Evolutionary conservation across 2,329 filamentous ascomycete species (phyloP), one percentile per base, ranked within the genome.

Genomic region (Sporothrix pseudoabietina): DNA sequence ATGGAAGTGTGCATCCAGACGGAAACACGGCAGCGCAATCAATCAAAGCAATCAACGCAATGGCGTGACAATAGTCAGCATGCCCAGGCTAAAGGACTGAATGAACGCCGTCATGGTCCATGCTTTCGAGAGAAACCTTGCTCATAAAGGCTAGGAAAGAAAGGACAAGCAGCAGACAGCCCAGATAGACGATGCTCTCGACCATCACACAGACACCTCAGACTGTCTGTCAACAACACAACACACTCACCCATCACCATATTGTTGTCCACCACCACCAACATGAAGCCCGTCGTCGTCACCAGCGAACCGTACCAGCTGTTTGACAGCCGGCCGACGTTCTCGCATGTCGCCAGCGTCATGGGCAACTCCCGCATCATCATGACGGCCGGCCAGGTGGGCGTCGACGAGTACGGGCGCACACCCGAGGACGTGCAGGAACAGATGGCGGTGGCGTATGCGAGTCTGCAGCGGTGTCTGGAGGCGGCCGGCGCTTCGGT

Each of bases 371-470:
- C 66, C 26, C 57, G 71, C n/a, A 39, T 74, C 9, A 41, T 74
- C 6, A 71, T 74, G 73, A 75, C 74, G 14, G 65, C 74, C 35
- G 74, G 74, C 55, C 71, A 73, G 63, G 74, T 73, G 6, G 74
- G 74, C 55, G 57, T 59, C 7, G 69, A 71, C 55, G 68, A 55
- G 44, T 3, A 70, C 55, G 74, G 74, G 35, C 7, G n/a, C 0
- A 55, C 59, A 19, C 61, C 72, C 32, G 52, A 26, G 30, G 35
- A 59, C 22, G 32, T 39, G 10, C 4, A 30, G 14, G 54, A 65
- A 19, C 71, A 75, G 55, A 73, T 72, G 69, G 16, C 22, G 5
- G 71, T 44, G 22, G 74, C 74, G 9, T 57, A 72, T 4, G 16
- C 16, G 1, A 57, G 70, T 52, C 69, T 75, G 10, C 22, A 69